phyloP scores from a whole-genome alignment of 108 stramenopile species.

The Cyclotella sp. region DNA sequence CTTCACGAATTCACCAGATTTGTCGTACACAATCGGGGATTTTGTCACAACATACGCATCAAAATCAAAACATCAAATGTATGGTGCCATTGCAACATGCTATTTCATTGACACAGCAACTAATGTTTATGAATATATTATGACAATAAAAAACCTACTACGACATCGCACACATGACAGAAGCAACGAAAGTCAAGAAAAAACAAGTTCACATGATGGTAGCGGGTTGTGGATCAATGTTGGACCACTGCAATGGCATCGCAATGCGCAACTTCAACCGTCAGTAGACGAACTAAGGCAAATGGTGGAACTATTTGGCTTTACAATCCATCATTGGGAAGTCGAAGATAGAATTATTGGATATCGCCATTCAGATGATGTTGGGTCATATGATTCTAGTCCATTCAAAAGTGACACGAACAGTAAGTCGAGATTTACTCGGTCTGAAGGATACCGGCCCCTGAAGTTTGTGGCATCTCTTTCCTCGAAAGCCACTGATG shows the following conservation, averaged over 20 bases:
- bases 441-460: conserved; percentile 14
- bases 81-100: conserved; percentile 72
- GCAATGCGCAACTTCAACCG: conserved; percentile 67
- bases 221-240: conserved; percentile 84
- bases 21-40: conserved; percentile 84
- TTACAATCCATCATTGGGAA: conserved; percentile 66
- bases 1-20: conserved; percentile 28
- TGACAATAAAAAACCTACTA: conserved; percentile 55
- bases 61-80: conserved; percentile 35
- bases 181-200: background rate
- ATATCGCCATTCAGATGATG: conserved; percentile 68
- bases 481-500: background rate
- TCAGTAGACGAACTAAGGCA: conserved; percentile 71
- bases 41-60: conserved; percentile 63
- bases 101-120: conserved; percentile 90
- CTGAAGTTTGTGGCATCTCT: conserved; percentile 34
- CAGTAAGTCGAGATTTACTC: conserved; percentile 9
- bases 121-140: conserved; percentile 79
- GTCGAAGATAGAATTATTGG: conserved; percentile 60
- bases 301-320: conserved; percentile 64
- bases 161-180: background rate
- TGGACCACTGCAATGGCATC: conserved; percentile 89
- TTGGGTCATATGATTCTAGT: conserved; percentile 4
- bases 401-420: background rate
- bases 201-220: background rate